Base-by-base conservation (phyloP, 164 flowering plant genomes). In the Akebia trifoliata region DNA sequence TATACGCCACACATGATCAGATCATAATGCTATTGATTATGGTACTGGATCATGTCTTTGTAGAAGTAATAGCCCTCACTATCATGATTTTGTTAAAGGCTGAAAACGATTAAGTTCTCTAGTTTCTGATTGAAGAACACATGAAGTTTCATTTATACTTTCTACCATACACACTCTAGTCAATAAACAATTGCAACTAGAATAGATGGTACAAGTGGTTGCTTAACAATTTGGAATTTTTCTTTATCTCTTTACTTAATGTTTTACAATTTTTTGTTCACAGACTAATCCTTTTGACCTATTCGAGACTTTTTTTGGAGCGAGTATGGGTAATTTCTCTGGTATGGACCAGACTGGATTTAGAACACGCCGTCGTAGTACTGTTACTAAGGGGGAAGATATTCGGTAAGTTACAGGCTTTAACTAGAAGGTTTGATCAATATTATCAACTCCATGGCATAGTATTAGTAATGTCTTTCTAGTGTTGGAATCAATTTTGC, bases 241-340 rank as follows among this genome's bases (percentile, higher is more conserved):
- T 30, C 17, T 44, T 12, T 14, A 11, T 43, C 4, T 17, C 14
- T 25, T 48, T n/a, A 21, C 10, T 32, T 32, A 24, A 8, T 43
- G 22, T 10, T n/a, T 29, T 39, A 2, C 29, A 22, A 11, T 44
- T 54, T 31, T 34, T 0, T 69, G 29, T 57, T 53, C 46, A 43
- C 89, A 89, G 88, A 79, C 96, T 30, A 90, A 90, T 77, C 99
- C 99, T 20, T 90, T 93, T 79, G 97, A 93, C 75, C 84, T 93
- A 34, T 93, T 93, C 74, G 99, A 93, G 73, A 81, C 97, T 47
- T 87, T 93, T 63, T 93, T 93, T 78, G 99, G 99, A 51, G 74
- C 83, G 26, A 85, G 82, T 63, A 89, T 93, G 93, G 85, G 95
- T 50, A 83, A 81, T n/a, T 87, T 87, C 60, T 11, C 85, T 67